These are phyloP conservation scores for Colletotrichum coccodes DNA, from an alignment of 2,329 filamentous ascomycete species.

Conservation along the genomic window DNA sequence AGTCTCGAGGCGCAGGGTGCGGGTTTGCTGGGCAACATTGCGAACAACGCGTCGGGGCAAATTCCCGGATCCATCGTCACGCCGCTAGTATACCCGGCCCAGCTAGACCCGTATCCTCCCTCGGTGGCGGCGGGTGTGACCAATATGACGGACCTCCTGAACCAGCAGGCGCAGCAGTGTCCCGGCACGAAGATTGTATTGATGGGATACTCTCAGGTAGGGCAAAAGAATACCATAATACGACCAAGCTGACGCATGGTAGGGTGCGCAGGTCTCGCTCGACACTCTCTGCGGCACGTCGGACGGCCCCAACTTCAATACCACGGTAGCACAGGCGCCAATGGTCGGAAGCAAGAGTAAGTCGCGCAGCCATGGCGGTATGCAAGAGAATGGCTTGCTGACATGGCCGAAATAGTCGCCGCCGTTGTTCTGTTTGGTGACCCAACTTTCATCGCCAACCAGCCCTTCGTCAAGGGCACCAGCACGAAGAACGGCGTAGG, in stretches of 20 bases:
- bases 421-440: slow-evolving; percentile 53
- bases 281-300: slow-evolving; percentile 51
- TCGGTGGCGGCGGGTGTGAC: slow-evolving; percentile 48
- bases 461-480: slow-evolving; percentile 48
- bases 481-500: slow-evolving; percentile 50
- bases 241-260: not conserved
- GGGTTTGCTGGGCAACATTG: slow-evolving; percentile 47
- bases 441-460: slow-evolving; percentile 48
- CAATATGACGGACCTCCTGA: slow-evolving; percentile 43
- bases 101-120: slow-evolving; percentile 42
- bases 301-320: slow-evolving; percentile 38
- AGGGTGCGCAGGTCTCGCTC: slow-evolving; percentile 51
- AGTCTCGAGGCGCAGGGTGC: slow-evolving; percentile 46
- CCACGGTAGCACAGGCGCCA: slow-evolving; percentile 37
- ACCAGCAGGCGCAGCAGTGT: slow-evolving; percentile 45
- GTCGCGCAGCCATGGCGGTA: slow-evolving; percentile 1
- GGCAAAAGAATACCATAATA: not conserved
- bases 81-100: slow-evolving; percentile 52
- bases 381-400: not conserved
- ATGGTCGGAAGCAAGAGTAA: slow-evolving; percentile 46
- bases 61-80: slow-evolving; percentile 47
- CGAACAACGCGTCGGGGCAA: slow-evolving; percentile 41
- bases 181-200: slow-evolving; percentile 51
- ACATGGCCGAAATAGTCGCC: slow-evolving; percentile 42
- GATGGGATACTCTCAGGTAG: slow-evolving; percentile 53